A percentile compares a stretch with the other conserved stretches of the same genome.
These are phyloP conservation scores for Fraxinus velutina DNA, from an alignment of 305 asterid genomes.

Conservation along the genomic window DNA sequence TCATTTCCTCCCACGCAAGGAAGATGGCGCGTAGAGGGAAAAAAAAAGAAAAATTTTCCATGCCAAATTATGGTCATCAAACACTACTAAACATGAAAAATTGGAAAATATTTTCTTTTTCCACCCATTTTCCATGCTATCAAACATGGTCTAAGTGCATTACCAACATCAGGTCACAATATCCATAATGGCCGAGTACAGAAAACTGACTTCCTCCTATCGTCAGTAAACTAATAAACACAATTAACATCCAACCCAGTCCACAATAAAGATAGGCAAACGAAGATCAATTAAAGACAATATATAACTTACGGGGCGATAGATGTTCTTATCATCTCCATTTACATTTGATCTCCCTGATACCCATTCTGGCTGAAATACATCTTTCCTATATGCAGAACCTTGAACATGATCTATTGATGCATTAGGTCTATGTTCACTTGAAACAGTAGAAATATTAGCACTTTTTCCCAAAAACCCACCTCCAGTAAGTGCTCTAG, in stretches of 20 bases:
- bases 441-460: slow-evolving; percentile 41
- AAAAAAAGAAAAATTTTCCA: too few relatives aligned
- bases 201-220: not conserved
- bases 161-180: not conserved
- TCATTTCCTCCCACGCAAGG: too few relatives aligned
- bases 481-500: slow-evolving; percentile 91
- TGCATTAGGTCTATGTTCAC: slow-evolving; percentile 61
- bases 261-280: not conserved
- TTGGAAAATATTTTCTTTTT: too few relatives aligned
- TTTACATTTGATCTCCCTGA: slow-evolving; percentile 47
- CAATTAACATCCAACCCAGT: not conserved
- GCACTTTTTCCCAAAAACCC: slow-evolving; percentile 68
- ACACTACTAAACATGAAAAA: too few relatives aligned
- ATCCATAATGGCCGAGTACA: not conserved
- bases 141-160: not conserved
- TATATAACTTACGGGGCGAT: slow-evolving; percentile 62
- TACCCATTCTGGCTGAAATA: slow-evolving; percentile 46
- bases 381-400: slow-evolving; percentile 57
- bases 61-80: too few relatives aligned
- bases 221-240: not conserved
- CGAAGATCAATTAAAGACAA: not conserved
- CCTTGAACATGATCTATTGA: slow-evolving; percentile 51
- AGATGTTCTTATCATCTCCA: slow-evolving; percentile 70
- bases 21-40: too few relatives aligned
- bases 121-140: too few relatives aligned